A percentile compares a stretch with the other conserved stretches of the same genome.
Conservation (phyloP, 1,284 basidiomycete species). For the Binderoboletus segoi region DNA sequence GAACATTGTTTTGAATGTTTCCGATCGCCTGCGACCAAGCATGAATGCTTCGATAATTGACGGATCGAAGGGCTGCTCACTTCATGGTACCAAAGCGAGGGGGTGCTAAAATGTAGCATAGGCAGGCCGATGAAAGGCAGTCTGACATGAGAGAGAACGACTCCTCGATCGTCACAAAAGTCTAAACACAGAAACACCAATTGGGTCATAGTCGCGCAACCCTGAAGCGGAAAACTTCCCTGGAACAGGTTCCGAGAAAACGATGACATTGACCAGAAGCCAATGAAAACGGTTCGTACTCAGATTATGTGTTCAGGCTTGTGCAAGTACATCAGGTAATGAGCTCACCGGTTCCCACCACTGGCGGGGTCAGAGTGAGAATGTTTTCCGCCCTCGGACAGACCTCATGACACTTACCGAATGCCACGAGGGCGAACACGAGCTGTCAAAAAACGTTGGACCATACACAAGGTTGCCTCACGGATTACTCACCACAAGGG, state of each 20-base stretch:
- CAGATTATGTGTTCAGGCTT: conserved; percentile 2
- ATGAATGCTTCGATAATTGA: neutral
- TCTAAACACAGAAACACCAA: conserved; percentile 3
- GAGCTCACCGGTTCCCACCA: conserved; percentile 8
- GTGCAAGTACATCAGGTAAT: neutral
- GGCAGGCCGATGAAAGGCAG: conserved; percentile 18
- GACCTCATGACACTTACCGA: conserved; percentile 9
- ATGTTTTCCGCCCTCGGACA: neutral
- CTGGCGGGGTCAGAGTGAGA: conserved; percentile 1
- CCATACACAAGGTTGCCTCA: neutral
- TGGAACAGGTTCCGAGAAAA: conserved; percentile 14
- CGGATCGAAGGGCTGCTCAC: conserved; percentile 1
- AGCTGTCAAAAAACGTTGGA: conserved; percentile 3
- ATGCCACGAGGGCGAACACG: conserved; percentile 11
- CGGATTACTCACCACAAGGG: conserved; percentile 13
- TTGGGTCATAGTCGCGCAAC: neutral
- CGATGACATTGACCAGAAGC: conserved; percentile 9
- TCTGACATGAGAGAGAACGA: conserved; percentile 20
- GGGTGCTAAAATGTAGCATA: conserved; percentile 21
- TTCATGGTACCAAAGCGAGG: conserved; percentile 6
- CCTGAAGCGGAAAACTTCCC: conserved; percentile 8
- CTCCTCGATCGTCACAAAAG: conserved; percentile 15
- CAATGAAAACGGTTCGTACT: conserved; percentile 16
- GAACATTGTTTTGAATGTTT: conserved; percentile 18
- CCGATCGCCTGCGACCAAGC: conserved; percentile 13